Evolutionary conservation across 441 rosid genomes (phyloP), one percentile per base, ranked within the genome.

Genomic region (Capsella rubella): DNA sequence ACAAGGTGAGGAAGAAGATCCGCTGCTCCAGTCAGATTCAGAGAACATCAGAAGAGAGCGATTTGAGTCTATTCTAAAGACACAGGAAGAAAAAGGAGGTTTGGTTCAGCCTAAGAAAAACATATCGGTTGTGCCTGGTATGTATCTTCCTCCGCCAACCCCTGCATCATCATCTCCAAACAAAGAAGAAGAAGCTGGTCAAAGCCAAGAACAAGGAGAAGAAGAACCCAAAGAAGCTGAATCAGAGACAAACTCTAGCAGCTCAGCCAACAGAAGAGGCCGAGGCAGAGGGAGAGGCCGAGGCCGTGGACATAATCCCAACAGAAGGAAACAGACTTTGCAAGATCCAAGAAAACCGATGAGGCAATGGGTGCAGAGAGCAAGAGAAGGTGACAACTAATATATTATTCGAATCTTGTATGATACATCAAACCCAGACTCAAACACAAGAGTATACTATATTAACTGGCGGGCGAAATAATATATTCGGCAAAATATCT

Each of bases 21-120:
- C 65, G n/a, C 28, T 85, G 64, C 79, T 89, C 39, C 75, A 78
- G 60, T 85, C 88, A 53, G 86, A 83, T 34, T 81, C 78, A 0
- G 92, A 91, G 85, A 85, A 73, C 14, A 52, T 29, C 1, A 86
- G 96, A 83, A 87, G 92, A 82, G 84, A 85, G 78, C 87, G 82
- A 67, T 90, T 86, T 67, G 92, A 91, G 74, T 73, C 86, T 45
- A 67, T 83, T 69, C 35, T 80, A 46, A 91, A 86, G 80, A 54
- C 74, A 8, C 97, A 93, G 72, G 78, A 87, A 80, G 95, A 85
- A 54, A 87, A 75, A 14, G 80, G 85, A 6, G 93, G 97, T 69
- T 42, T 91, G 55, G 88, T 90, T 60, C 92, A 92, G 78, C 87
- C 84, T 6, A 87, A 84, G 80, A 84, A 71, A 57, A 83, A 76